Conservation (phyloP, 768 basidiomycete genomes). For the Russula dissimulans region DNA sequence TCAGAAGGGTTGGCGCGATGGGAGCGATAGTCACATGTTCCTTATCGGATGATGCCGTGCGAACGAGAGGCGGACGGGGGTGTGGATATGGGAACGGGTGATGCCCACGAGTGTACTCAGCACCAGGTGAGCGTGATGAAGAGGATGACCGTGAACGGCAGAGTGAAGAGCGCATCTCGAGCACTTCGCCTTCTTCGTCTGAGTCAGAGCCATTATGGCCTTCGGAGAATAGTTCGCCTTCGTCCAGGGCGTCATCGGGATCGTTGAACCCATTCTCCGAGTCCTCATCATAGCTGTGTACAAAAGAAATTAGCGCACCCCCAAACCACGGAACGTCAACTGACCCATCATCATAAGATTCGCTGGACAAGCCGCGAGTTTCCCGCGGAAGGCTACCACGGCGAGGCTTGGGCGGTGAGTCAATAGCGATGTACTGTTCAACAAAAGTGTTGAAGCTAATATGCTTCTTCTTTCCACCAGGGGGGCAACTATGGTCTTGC, state of each 20-base stretch:
- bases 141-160: constrained; percentile 33
- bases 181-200: constrained; percentile 42
- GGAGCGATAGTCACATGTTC: constrained; percentile 63
- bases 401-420: constrained; percentile 45
- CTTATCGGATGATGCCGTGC: constrained; percentile 30
- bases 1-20: constrained; percentile 77
- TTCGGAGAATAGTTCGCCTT: constrained; percentile 23
- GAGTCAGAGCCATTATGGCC: constrained; percentile 23
- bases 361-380: constrained; percentile 21
- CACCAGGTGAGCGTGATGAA: constrained; percentile 26
- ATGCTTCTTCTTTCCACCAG: constrained; percentile 61
- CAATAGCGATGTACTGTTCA: constrained; percentile 89
- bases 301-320: constrained; percentile 3
- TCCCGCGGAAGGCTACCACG: constrained; percentile 16
- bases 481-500: constrained; percentile 26
- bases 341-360: constrained; percentile 52
- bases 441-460: constrained; percentile 98
- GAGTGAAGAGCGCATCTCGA: constrained; percentile 51
- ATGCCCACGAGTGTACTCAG: constrained; percentile 18
- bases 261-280: constrained; percentile 47
- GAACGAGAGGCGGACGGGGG: constrained; percentile 25
- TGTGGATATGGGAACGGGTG: constrained; percentile 19
- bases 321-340: constrained; percentile 23
- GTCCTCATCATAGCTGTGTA: constrained; percentile 56
- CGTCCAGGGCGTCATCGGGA: constrained; percentile 34